Base-by-base conservation (phyloP, 805 yeast genomes). In the Schwanniomyces pseudopolymorphus region DNA sequence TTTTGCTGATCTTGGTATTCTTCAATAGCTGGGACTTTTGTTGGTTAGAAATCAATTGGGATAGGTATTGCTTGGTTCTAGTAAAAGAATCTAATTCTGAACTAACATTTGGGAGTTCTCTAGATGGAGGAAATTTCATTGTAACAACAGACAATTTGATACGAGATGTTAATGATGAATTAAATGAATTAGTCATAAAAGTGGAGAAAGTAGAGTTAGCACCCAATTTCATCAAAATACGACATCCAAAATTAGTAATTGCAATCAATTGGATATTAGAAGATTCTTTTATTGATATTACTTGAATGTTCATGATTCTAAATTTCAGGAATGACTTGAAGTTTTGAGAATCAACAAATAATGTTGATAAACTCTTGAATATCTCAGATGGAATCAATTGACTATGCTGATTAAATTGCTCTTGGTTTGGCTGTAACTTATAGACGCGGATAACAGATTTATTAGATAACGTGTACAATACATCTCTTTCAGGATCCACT, bases 371-470 rank as follows among this genome's bases (percentile, higher is more conserved):
- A 21, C 75, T 70, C 49, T 70, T 78, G 58, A 76, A 70, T 16
- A 80, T 67, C 47, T 75, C 77, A 16, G 67, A 57, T 1, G 82
- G 77, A 10, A 72, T 64, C 42, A 79, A 69, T 33, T 66, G 65
- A 42, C 64, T 63, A 19, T 61, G 67, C 40, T 64, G 68, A 33
- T 62, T 54, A 52, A 63, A 68, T 54, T 48, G 74, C 56, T 74
- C 75, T 40, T 62, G 56, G 67, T 75, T 61, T n/a, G 63, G 57
- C 13, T 70, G 72, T 50, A 88, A 72, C 58, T 79, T 78, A 64
- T 89, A 92, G 3, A 89, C 88, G 56, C 95, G 79, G 17, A 94
- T 81, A n/a, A 82, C 78, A 0, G 97, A 89, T 47, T 78, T 81
- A 19, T 89, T 84, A 0, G 97, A 87, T 40, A 94, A 75, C 0